Conservation (phyloP, 164 flowering plant genomes). For the Tetrastigma voinierianum region DNA sequence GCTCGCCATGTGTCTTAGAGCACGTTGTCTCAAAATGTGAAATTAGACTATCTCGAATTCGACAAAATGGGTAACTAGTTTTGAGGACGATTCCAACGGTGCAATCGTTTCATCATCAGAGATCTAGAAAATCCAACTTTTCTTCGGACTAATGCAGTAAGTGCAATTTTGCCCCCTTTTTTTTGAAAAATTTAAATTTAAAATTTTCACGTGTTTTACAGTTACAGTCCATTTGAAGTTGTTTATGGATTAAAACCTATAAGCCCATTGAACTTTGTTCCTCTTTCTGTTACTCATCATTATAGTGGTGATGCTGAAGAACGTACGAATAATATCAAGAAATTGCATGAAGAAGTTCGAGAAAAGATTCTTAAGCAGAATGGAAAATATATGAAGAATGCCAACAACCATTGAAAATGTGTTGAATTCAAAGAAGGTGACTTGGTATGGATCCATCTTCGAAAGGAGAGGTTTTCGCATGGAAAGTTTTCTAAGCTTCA, state of each 20-base stretch:
- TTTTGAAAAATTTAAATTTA: too few species aligned
- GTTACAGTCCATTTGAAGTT: not conserved
- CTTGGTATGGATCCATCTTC: conserved; percentile 22
- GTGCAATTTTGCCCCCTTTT: too few species aligned
- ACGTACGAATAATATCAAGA: not conserved
- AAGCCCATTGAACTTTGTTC: conserved; percentile 12
- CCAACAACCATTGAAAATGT: not conserved
- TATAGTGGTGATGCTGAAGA: conserved; percentile 14
- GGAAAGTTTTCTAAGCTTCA: conserved; percentile 7
- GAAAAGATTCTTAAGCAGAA: not conserved
- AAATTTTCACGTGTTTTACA: too few species aligned
- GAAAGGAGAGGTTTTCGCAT: conserved; percentile 17
- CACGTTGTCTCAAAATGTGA: too few species aligned
- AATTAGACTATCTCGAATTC: too few species aligned
- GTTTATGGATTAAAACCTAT: conserved; percentile 7
- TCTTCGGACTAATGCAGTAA: too few species aligned
- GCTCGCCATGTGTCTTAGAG: too few species aligned
- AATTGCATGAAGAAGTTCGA: conserved; percentile 4
- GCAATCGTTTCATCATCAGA: too few species aligned
- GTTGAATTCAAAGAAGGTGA: conserved; percentile 14
- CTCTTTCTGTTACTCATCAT: not conserved
- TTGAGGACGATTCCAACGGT: too few species aligned
- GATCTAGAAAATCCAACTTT: too few species aligned
- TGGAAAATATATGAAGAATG: not conserved
- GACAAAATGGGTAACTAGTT: too few species aligned